Evolutionary conservation across 2,329 filamentous ascomycete species (phyloP), one percentile per base, ranked within the genome.

Genomic region (Epichloe coenophiala): DNA sequence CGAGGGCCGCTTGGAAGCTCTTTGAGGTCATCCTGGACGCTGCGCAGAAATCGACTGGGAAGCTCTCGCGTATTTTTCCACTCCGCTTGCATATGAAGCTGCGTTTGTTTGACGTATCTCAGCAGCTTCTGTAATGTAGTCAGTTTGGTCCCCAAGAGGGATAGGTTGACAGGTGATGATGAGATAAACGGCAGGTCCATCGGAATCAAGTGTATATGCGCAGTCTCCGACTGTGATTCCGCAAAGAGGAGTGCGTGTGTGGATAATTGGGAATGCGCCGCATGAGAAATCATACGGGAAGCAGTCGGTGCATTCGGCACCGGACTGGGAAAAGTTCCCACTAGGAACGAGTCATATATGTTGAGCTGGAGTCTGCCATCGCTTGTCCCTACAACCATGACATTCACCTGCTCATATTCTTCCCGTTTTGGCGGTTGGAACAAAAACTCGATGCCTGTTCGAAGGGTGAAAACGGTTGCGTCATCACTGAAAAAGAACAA

Each of bases 101-200:
- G 81, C 0, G 86, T 82, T 62, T 95, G 88, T 51, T 81, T 81
- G 43, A 95, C 76, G 62, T 98, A 97, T 46, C 88, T 77, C 7
- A 96, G 70, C 12, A 97, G 67, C 56, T 93, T 95, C 59, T 95
- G 88, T 15, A 97, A 68, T 42, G 88, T 86, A 0, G 90, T 94
- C 4, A 88, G 84, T 60, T 94, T 95, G 15, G 85, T 88, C 1
- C 90, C 85, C 12, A 97, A 74, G 4, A 95, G 74, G 31, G 90
- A 87, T 2, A 97, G 71, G 60, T 94, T 87, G 51, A 89, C 80
- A 3, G 86, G 86, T 2, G 83, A 84, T 13, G 83, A 83, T 3
- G 83, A 81, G 45, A 95, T 80, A 60, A 95, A 94, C 0, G 83
- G 80, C n/a, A 95, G 71, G 58, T 94, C 87, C 63, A 95, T 78